Evolutionary conservation across 441 rosid species (phyloP).

Genomic region (Adansonia madagascariensis): DNA sequence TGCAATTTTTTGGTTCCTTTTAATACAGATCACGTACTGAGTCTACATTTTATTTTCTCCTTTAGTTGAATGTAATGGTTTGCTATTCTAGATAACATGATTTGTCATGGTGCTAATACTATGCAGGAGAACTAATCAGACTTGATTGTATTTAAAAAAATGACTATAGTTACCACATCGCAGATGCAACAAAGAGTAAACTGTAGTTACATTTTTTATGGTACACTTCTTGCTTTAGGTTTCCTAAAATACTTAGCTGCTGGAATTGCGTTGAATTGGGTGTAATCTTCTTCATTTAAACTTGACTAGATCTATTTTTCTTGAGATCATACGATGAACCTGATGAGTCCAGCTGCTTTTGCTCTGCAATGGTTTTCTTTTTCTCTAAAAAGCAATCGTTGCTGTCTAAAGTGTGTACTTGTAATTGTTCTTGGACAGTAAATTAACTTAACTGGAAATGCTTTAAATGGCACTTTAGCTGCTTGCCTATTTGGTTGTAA

Average conservation of each 20-base stretch:
- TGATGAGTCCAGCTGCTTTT: no score
- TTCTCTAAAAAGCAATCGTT: neutral
- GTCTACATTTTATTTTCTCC: neutral
- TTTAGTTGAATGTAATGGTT: neutral
- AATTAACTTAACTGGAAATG: neutral
- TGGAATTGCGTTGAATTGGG: neutral
- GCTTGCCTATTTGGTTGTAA: slow-evolving; percentile 5
- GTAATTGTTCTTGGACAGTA: neutral
- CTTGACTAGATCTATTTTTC: neutral
- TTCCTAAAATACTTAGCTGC: neutral
- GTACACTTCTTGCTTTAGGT: neutral
- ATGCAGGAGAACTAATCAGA: neutral
- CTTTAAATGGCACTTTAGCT: neutral
- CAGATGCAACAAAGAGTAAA: neutral
- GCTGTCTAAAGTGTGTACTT: neutral
- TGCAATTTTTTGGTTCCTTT: slow-evolving; percentile 6
- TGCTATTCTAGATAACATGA: neutral
- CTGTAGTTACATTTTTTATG: neutral
- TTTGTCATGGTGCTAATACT: neutral
- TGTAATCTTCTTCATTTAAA: neutral
- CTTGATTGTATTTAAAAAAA: neutral
- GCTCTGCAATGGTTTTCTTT: neutral
- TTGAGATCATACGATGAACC: neutral
- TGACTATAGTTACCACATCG: neutral
- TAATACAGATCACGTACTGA: neutral